A percentile compares a stretch with the other conserved stretches of the same genome.
Evolutionary conservation across 345 rosid species (phyloP).

Genomic region (Linum lewisii): DNA sequence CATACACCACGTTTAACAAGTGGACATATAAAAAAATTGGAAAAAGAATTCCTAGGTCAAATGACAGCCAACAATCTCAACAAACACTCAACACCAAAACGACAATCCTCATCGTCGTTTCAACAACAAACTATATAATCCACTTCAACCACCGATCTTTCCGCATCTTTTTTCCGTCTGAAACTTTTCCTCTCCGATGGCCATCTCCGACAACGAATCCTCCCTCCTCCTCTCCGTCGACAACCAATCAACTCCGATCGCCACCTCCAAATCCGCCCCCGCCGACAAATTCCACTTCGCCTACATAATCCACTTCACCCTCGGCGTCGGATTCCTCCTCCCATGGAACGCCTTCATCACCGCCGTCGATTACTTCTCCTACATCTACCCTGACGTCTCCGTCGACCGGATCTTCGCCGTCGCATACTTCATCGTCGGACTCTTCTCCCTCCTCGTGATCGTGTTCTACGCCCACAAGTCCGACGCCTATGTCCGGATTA

Average conservation of each 20-base stretch:
- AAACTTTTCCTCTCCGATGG: slow-evolving; percentile 28
- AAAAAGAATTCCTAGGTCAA: too few species aligned
- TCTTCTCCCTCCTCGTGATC: slow-evolving; percentile 39
- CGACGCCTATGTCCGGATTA: slow-evolving; percentile 64
- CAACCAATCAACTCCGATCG: slow-evolving; percentile 1
- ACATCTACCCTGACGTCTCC: slow-evolving; percentile 74
- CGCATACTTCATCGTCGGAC: slow-evolving; percentile 60
- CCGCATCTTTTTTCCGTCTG: too few species aligned
- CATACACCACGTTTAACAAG: too few species aligned
- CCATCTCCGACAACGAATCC: slow-evolving; percentile 44
- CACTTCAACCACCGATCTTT: too few species aligned
- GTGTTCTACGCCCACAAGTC: slow-evolving; percentile 59
- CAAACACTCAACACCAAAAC: too few species aligned
- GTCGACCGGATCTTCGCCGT: slow-evolving; percentile 92
- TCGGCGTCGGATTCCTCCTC: slow-evolving; percentile 77
- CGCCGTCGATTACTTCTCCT: slow-evolving; percentile 92
- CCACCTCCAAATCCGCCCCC: slow-evolving; percentile 26
- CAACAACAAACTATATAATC: too few species aligned
- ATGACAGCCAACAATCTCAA: too few species aligned
- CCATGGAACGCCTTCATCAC: slow-evolving; percentile 99
- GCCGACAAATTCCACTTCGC: slow-evolving; percentile 62
- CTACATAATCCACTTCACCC: slow-evolving; percentile 74
- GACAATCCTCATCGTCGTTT: too few species aligned
- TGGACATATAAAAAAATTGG: too few species aligned
- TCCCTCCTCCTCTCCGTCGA: slow-evolving; percentile 31